These are phyloP conservation scores for Trypanosoma mega DNA, from an alignment of 208 protist genomes.

Conservation along the genomic window DNA sequence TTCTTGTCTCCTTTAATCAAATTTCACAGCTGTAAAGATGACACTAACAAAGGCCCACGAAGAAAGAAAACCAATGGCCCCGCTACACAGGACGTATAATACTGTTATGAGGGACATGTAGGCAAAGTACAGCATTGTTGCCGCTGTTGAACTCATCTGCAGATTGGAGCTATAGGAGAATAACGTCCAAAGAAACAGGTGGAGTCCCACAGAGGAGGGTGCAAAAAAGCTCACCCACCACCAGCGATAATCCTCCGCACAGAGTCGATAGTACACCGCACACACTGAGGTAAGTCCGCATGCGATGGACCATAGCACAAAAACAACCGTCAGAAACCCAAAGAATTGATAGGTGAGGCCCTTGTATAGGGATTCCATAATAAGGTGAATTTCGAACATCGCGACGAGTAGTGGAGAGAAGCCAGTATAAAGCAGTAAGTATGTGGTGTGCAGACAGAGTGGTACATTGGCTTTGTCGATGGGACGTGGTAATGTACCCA, in stretches of 20 bases:
- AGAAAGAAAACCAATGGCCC: slow-evolving; percentile 37
- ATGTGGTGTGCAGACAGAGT: slow-evolving; percentile 32
- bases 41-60: slow-evolving; percentile 33
- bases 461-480: slow-evolving; percentile 52
- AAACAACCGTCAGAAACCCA: slow-evolving; percentile 92
- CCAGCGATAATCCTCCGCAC: slow-evolving; percentile 91
- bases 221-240: slow-evolving; percentile 91
- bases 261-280: slow-evolving; percentile 93
- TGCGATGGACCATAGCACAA: slow-evolving; percentile 90
- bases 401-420: slow-evolving; percentile 94
- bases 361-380: slow-evolving; percentile 74
- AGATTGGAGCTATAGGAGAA: slow-evolving; percentile 65
- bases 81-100: slow-evolving; percentile 36
- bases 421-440: slow-evolving; percentile 24
- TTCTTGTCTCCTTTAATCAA: slow-evolving; percentile 11
- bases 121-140: slow-evolving; percentile 35
- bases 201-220: slow-evolving; percentile 48
- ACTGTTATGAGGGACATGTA: slow-evolving; percentile 29
- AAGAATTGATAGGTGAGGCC: slow-evolving; percentile 93
- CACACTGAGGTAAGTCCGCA: slow-evolving; percentile 93
- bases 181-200: slow-evolving; percentile 77
- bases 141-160: slow-evolving; percentile 28
- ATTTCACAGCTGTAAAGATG: slow-evolving; percentile 29
- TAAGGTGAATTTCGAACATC: slow-evolving; percentile 95
- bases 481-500: slow-evolving; percentile 88